Evolutionary conservation across 176 grass and related monocot species (phyloP).

Genomic region (Themeda triandra): DNA sequence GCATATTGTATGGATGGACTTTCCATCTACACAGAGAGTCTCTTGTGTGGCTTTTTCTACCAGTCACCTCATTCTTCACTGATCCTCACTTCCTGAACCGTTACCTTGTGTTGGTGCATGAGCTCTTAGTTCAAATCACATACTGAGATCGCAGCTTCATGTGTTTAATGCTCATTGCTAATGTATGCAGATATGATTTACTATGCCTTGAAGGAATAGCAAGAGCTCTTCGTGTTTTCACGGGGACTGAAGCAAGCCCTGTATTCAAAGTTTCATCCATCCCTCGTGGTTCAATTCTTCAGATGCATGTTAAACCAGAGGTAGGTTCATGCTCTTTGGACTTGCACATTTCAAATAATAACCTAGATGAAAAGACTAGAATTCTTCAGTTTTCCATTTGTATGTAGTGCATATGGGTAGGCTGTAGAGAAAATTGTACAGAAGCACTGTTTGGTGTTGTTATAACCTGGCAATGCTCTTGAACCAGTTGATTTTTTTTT

Average conservation of each 20-base stretch:
- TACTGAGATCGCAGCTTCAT: not conserved
- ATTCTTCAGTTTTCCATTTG: not conserved
- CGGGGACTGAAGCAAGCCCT: slow-evolving; percentile 53
- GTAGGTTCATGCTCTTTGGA: slow-evolving; percentile 29
- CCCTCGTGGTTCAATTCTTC: slow-evolving; percentile 50
- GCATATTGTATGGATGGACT: not conserved
- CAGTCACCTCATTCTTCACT: not conserved
- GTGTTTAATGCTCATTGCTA: slow-evolving; percentile 7
- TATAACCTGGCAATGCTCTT: not conserved
- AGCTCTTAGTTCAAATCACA: not conserved
- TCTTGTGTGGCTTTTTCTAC: not conserved
- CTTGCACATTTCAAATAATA: not conserved
- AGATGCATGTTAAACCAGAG: slow-evolving; percentile 77
- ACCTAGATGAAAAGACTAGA: not conserved
- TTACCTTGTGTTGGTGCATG: not conserved
- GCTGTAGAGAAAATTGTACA: not conserved
- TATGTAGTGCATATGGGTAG: no score
- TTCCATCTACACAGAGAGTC: not conserved
- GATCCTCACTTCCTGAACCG: not conserved
- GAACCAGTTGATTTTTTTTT: not conserved
- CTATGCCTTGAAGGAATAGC: slow-evolving; percentile 92
- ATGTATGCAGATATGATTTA: slow-evolving; percentile 78
- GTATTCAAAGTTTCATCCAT: slow-evolving; percentile 50
- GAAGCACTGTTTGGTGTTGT: not conserved
- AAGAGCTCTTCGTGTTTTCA: slow-evolving; percentile 83